phyloP scores from a whole-genome alignment of 352 stramenopile species.

The Phytophthora nicotianae region DNA sequence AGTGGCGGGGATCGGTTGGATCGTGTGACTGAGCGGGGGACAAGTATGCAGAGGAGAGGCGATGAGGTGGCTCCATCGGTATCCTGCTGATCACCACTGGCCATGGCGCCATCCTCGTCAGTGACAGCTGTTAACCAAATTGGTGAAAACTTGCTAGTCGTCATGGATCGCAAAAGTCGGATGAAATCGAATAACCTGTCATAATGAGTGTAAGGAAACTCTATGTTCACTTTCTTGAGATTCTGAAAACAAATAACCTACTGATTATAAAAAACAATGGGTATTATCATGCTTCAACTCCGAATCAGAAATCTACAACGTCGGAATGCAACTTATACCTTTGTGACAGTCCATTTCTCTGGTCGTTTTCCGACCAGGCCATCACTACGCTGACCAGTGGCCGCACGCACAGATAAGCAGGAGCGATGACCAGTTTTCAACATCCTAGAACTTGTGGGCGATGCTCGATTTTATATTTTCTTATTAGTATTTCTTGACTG shows the following conservation, averaged over 20 bases:
- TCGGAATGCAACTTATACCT: too few relatives aligned
- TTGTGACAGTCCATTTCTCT: neutral
- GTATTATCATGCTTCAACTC: too few relatives aligned
- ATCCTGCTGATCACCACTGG: constrained; percentile 23
- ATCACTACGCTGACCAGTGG: too few relatives aligned
- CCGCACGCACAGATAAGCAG: constrained; percentile 14
- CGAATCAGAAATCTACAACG: too few relatives aligned
- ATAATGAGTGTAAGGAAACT: neutral
- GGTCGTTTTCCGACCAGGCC: constrained; percentile 9
- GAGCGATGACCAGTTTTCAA: constrained; percentile 2
- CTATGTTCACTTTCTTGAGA: neutral
- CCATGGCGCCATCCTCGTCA: constrained; percentile 2
- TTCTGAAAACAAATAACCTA: neutral
- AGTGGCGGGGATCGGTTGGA: neutral
- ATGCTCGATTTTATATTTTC: too few relatives aligned
- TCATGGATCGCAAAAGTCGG: neutral
- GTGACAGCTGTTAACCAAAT: constrained; percentile 7
- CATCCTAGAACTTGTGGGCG: too few relatives aligned
- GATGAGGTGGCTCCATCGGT: constrained; percentile 1
- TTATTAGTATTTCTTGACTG: too few relatives aligned
- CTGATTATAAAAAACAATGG: too few relatives aligned
- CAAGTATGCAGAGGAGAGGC: neutral
- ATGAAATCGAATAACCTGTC: constrained; percentile 1
- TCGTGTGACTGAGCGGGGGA: constrained; percentile 13
- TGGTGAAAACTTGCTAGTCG: constrained; percentile 28